Conservation (phyloP, 768 basidiomycete genomes). For the Amanita muscaria region DNA sequence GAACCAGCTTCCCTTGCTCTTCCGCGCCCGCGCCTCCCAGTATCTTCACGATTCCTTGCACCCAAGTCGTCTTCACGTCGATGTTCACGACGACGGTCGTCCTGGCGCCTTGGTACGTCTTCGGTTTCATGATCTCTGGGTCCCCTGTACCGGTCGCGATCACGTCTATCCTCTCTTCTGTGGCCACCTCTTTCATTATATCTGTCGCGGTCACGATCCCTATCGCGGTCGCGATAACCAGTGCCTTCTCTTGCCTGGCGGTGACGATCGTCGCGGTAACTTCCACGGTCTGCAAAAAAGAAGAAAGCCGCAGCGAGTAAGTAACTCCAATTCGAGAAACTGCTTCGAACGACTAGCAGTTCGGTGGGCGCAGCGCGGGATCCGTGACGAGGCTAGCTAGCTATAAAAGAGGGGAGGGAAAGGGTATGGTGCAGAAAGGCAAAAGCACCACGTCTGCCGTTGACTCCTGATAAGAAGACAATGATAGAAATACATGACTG, state of each 20-base stretch:
- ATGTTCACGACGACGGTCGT: constrained; percentile 41
- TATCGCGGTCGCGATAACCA: constrained; percentile 42
- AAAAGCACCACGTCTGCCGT: constrained; percentile 9
- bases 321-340: constrained; percentile 29
- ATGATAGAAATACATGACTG: constrained; percentile 8
- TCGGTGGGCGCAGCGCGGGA: constrained; percentile 29
- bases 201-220: constrained; percentile 29
- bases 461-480: constrained; percentile 16
- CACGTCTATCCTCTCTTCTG: constrained; percentile 43
- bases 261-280: constrained; percentile 60
- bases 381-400: constrained; percentile 48
- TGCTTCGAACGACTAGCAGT: constrained; percentile 20
- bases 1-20: constrained; percentile 54
- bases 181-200: constrained; percentile 25
- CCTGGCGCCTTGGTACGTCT: constrained; percentile 34
- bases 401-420: constrained; percentile 46
- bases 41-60: constrained; percentile 29
- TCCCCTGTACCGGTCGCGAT: constrained; percentile 40
- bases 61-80: constrained; percentile 36
- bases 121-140: constrained; percentile 32
- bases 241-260: constrained; percentile 48
- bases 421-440: constrained; percentile 39
- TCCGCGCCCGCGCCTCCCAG: constrained; percentile 30
- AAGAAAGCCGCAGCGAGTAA: constrained; percentile 41
- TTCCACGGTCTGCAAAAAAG: constrained; percentile 42